A percentile compares a stretch with the other conserved stretches of the same genome.
phyloP scores from a whole-genome alignment of 371 early-diverging fungal species.

The Dipsacomyces acuminosporus region DNA sequence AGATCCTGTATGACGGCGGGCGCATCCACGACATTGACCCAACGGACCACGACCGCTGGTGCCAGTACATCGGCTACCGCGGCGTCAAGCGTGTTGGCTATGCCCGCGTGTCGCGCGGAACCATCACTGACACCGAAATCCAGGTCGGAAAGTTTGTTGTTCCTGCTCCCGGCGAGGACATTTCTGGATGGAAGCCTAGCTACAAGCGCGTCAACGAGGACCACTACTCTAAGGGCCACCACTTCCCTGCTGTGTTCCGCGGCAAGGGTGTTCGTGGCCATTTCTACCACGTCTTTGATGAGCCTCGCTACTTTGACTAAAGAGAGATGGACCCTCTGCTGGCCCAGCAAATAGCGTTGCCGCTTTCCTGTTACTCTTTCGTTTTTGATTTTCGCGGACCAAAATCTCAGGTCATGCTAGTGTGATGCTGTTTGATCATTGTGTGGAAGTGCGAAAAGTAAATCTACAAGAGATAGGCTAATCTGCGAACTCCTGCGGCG shows the following conservation, averaged over 20 bases:
- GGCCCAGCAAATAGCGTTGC: too few species aligned
- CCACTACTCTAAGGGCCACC: constrained; percentile 52
- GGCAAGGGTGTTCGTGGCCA: constrained; percentile 69
- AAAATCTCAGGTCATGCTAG: too few species aligned
- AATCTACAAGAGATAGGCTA: too few species aligned
- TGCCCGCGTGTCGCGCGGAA: constrained; percentile 73
- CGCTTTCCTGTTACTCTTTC: too few species aligned
- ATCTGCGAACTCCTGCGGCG: not conserved
- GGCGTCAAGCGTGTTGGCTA: constrained; percentile 70
- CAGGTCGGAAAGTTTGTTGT: constrained; percentile 77
- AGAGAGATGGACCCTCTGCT: too few species aligned
- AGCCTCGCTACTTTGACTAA: constrained; percentile 64
- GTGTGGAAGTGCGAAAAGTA: too few species aligned
- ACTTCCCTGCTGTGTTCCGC: constrained; percentile 67
- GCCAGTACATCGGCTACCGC: constrained; percentile 77
- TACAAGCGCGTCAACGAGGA: constrained; percentile 56
- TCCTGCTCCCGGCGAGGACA: constrained; percentile 48
- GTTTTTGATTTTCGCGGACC: too few species aligned
- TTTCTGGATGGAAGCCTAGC: constrained; percentile 54
- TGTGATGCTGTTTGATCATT: constrained; percentile 2
- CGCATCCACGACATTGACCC: constrained; percentile 72
- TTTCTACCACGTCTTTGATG: constrained; percentile 72
- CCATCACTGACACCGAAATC: constrained; percentile 82
- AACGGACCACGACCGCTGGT: constrained; percentile 78
- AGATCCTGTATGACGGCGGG: constrained; percentile 61